Conservation (phyloP, 2,329 filamentous ascomycete species). For the Diaporthe sp. region DNA sequence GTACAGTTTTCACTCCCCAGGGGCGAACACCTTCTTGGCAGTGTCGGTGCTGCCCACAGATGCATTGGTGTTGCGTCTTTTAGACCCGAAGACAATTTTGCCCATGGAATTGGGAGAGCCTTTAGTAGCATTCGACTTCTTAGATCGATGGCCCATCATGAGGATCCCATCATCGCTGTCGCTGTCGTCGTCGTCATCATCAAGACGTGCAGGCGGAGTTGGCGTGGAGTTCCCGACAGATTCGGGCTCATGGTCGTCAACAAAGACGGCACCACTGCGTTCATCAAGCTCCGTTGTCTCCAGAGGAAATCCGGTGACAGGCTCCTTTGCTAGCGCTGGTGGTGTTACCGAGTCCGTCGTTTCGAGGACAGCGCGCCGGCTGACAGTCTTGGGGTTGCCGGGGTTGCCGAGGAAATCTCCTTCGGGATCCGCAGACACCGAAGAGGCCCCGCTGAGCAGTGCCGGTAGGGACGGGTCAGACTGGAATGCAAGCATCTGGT, state of each 20-base stretch:
- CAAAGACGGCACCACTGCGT: slow-evolving; percentile 42
- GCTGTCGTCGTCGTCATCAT: slow-evolving; percentile 56
- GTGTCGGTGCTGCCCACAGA: slow-evolving; percentile 72
- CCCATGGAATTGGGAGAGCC: slow-evolving; percentile 39
- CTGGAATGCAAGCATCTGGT: slow-evolving; percentile 64
- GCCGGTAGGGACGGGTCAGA: slow-evolving; percentile 74
- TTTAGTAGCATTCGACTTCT: slow-evolving; percentile 30
- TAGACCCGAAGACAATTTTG: slow-evolving; percentile 48
- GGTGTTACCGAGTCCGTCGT: slow-evolving; percentile 66
- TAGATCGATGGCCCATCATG: slow-evolving; percentile 49
- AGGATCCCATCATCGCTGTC: slow-evolving; percentile 66
- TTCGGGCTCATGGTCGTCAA: slow-evolving; percentile 41
- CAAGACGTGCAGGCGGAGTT: slow-evolving; percentile 39
- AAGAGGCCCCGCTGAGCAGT: slow-evolving; percentile 71
- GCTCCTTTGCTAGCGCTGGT: slow-evolving; percentile 60
- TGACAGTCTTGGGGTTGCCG: slow-evolving; percentile 60
- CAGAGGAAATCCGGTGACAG: slow-evolving; percentile 57
- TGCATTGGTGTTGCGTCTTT: slow-evolving; percentile 68
- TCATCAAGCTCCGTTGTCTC: slow-evolving; percentile 49
- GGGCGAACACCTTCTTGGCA: slow-evolving; percentile 65
- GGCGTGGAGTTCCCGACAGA: slow-evolving; percentile 36
- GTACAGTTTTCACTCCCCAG: slow-evolving; percentile 43
- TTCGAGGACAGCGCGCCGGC: slow-evolving; percentile 57
- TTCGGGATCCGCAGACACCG: slow-evolving; percentile 71
- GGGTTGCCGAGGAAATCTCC: slow-evolving; percentile 67